Percentiles rank a stretch among this genome's conserved stretches.
These are phyloP conservation scores for Balansia obtecta DNA, from an alignment of 2,329 filamentous ascomycete species.

Conservation along the genomic window DNA sequence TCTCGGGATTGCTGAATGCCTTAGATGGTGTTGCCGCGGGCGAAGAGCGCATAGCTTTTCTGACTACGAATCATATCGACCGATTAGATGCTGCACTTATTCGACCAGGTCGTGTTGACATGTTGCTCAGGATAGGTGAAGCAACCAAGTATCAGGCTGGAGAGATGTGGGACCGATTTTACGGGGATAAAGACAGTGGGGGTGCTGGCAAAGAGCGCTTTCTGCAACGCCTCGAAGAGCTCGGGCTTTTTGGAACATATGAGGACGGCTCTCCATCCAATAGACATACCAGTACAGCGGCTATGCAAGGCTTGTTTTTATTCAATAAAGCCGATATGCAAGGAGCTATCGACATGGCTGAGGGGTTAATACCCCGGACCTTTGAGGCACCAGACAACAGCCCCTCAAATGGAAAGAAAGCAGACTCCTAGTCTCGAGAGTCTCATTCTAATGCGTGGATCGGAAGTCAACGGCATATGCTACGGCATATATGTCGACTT, in stretches of 20 bases:
- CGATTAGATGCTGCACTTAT: conserved; percentile 81
- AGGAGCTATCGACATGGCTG: conserved; percentile 72
- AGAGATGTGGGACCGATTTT: conserved; percentile 90
- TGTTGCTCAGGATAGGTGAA: conserved; percentile 83
- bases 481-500: background rate
- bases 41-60: conserved; percentile 85
- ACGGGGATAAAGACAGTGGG: conserved; percentile 63
- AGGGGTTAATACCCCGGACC: conserved; percentile 47
- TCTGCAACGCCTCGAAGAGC: conserved; percentile 52
- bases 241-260: conserved; percentile 56
- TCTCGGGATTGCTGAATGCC: conserved; percentile 78
- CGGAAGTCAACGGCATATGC: background rate
- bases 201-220: conserved; percentile 55
- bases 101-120: conserved; percentile 81
- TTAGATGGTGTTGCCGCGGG: conserved; percentile 88
- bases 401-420: background rate
- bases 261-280: conserved; percentile 32
- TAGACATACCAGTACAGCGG: conserved; percentile 67
- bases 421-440: background rate
- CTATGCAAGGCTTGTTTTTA: conserved; percentile 85
- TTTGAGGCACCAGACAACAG: conserved; percentile 33
- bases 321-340: conserved; percentile 89
- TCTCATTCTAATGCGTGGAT: background rate
- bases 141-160: conserved; percentile 75
- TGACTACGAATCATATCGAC: conserved; percentile 91